Evolutionary conservation across 352 stramenopile genomes (phyloP), one percentile per base, ranked within the genome.

Genomic region (Pythium brachiatum): DNA sequence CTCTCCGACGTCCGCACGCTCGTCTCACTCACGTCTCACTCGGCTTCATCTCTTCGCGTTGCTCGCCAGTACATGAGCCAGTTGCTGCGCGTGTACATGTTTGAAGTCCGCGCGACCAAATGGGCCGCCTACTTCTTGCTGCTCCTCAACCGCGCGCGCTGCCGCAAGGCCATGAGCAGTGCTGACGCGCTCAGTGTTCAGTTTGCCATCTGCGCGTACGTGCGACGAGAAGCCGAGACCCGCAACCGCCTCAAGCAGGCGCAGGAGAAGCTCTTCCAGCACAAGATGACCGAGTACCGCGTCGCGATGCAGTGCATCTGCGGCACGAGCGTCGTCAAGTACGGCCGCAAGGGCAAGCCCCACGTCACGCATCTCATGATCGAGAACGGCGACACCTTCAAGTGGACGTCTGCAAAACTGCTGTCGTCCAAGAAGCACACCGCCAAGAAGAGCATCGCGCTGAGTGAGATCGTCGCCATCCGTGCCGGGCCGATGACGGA

Each of bases 241-340:
- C 73, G 79, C n/a, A 58, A 74, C 43, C 67, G 65, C 15, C 68
- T 79, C 52, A 75, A 88, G 47, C 72, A 81, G 54, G 46, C 56
- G 12, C 62, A 76, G 23, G 81, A 93, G 27, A 53, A 78, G 69
- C 62, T 75, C 27, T 72, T 94, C 64, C 74, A 82, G 26, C 81
- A 75, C 53, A 90, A 94, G 57, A 92, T 94, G 76, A 92, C 83
- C 2, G 83, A 92, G 58, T 94, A 92, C 62, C 81, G 82, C 43
- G 81, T 94, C 21, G 86, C 86, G 0, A 73, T 94, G 41, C 81
- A 94, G 68, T 94, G 86, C 60, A 76, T 94, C 6, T 75, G 75
- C 11, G 83, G 83, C 54, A 83, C 83, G 18, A 70, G 68, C 3
- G 83, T 94, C 31, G 57, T 92, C 50, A 94, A 94, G 60, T 94